Evolutionary conservation across 164 flowering plant genomes (phyloP).

Genomic region (Dillenia turbinata): DNA sequence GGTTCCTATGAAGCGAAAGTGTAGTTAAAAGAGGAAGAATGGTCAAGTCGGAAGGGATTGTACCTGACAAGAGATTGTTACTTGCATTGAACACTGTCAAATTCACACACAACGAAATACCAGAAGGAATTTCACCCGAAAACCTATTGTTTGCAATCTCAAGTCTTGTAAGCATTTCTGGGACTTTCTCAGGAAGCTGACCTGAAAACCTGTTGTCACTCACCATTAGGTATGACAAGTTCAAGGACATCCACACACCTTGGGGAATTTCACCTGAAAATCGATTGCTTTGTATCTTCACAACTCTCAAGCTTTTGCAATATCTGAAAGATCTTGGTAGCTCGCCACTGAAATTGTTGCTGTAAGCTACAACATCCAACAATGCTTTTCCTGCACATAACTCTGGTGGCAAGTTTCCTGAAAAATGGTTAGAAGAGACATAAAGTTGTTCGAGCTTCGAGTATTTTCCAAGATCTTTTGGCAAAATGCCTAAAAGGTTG

Average conservation of each 20-base stretch:
- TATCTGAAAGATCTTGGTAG: constrained; percentile 55
- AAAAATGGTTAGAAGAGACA: constrained; percentile 31
- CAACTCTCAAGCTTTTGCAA: constrained; percentile 33
- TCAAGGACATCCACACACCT: constrained; percentile 34
- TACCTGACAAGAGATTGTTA: constrained; percentile 44
- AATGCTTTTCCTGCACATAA: constrained; percentile 39
- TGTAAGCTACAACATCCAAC: constrained; percentile 37
- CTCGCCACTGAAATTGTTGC: constrained; percentile 52
- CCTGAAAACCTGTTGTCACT: constrained; percentile 44
- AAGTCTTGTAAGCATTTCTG: constrained; percentile 29
- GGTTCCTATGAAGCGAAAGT: constrained; percentile 45
- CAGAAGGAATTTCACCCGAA: constrained; percentile 39
- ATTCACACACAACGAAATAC: constrained; percentile 19
- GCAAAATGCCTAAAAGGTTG: constrained; percentile 40
- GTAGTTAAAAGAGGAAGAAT: constrained; percentile 23
- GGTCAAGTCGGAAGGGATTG: constrained; percentile 40
- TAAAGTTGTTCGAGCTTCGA: constrained; percentile 39
- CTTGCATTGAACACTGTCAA: constrained; percentile 39
- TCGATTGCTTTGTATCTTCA: constrained; percentile 33
- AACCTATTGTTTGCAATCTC: constrained; percentile 48
- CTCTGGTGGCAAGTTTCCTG: constrained; percentile 37
- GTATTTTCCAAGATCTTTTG: constrained; percentile 45
- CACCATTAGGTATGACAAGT: constrained; percentile 17
- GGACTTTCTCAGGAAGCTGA: constrained; percentile 33
- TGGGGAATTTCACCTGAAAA: constrained; percentile 40